Base-by-base conservation (phyloP, 1,284 basidiomycete genomes). In the Ceratobasidium sp. region DNA sequence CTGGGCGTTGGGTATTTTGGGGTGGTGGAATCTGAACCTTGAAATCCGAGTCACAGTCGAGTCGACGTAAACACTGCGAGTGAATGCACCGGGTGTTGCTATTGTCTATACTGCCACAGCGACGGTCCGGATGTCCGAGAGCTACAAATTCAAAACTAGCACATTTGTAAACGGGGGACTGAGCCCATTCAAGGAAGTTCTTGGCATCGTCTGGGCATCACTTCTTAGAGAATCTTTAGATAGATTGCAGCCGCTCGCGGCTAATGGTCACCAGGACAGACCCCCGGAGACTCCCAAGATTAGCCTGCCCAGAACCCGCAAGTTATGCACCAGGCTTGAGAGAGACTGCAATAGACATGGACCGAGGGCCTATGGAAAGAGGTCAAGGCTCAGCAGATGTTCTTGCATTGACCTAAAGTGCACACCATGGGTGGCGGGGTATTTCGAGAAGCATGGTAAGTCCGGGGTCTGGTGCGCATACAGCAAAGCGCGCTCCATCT, bases 161-260 rank as follows among this genome's bases (percentile, higher is more conserved):
- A n/a, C 37, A 59, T 40, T 59, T 37, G 57, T 46, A 29, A 22
- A 44, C 13, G 17, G 62, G n/a, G 43, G n/a, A 25, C 29, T 52
- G 11, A 57, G 40, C 22, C 52, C 69, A 61, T 59, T 59, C 7
- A 13, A 34, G 6, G 56, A 49, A 61, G n/a, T 29, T 1, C 69
- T 71, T 71, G 69, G 69, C 69, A 19, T 29, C 15, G 57, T 15
- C 56, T 44, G 56, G 56, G 54, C 69, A 71, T 71, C 56, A 71
- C 69, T 71, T 71, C 69, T 71, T 71, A 61, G 46, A 71, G 54
- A 69, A 29, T 52, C 34, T n/a, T n/a, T n/a, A n/a, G n/a, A n/a
- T n/a, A n/a, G n/a, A n/a, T n/a, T n/a, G n/a, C n/a, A n/a, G n/a
- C n/a, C n/a, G n/a, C n/a, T 70, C 68, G 51, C 37, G 25, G 52